Conservation (phyloP, 805 yeast genomes). For the Candida vartiovaarae region DNA sequence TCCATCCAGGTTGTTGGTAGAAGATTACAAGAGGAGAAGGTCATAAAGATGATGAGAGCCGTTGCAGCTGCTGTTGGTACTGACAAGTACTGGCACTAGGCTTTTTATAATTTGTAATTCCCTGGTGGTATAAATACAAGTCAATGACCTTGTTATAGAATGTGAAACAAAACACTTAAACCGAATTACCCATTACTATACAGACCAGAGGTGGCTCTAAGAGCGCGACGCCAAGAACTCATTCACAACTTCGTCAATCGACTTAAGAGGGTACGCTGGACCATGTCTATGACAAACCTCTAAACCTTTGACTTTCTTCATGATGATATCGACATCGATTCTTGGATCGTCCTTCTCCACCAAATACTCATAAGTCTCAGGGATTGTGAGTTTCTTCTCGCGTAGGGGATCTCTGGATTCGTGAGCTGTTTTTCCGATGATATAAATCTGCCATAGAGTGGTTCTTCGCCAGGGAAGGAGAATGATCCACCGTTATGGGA, state of each 20-base stretch:
- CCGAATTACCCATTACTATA: too few relatives aligned
- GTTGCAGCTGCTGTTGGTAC: slow-evolving; percentile 25
- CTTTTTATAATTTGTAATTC: too few relatives aligned
- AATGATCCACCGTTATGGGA: slow-evolving; percentile 7
- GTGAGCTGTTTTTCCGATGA: slow-evolving; percentile 15
- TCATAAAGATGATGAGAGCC: slow-evolving; percentile 38
- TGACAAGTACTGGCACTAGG: slow-evolving; percentile 16
- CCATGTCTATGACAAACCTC: slow-evolving; percentile 81
- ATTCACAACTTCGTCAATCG: slow-evolving; percentile 31
- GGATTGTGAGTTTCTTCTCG: slow-evolving; percentile 52
- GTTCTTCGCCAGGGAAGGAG: slow-evolving; percentile 26
- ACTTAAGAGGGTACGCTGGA: slow-evolving; percentile 48
- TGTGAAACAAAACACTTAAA: too few relatives aligned
- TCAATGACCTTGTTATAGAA: too few relatives aligned
- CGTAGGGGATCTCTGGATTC: slow-evolving; percentile 19
- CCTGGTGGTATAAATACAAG: too few relatives aligned
- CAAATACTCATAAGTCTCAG: slow-evolving; percentile 82
- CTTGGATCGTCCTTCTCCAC: slow-evolving; percentile 32
- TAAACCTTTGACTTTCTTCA: slow-evolving; percentile 53
- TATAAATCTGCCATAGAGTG: slow-evolving; percentile 16
- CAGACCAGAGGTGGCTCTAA: too few relatives aligned
- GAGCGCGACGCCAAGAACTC: neutral
- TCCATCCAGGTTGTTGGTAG: slow-evolving; percentile 61
- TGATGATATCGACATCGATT: slow-evolving; percentile 50
- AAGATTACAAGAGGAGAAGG: slow-evolving; percentile 56